Conservation (phyloP, 495 filamentous ascomycete genomes). For the Hypoxylon perforatum region DNA sequence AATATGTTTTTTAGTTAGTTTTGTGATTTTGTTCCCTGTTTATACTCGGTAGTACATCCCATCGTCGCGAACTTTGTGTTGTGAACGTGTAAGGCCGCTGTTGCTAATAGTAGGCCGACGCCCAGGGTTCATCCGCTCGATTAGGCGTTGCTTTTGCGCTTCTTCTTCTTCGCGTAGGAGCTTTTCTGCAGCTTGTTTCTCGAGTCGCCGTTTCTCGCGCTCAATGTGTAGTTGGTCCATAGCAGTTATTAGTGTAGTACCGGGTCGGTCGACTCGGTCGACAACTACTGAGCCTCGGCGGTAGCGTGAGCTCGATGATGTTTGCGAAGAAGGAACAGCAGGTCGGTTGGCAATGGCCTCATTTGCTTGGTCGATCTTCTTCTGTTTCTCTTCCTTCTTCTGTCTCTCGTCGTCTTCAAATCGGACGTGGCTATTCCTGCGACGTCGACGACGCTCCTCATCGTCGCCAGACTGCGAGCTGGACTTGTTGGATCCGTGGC, state of each 20-base stretch:
- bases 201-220: conserved; percentile 27
- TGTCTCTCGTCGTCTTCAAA: conserved; percentile 47
- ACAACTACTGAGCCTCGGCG: conserved; percentile 45
- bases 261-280: conserved; percentile 14
- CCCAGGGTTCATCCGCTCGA: conserved; percentile 34
- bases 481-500: conserved; percentile 42
- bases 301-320: conserved; percentile 26
- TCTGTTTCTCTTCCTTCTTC: conserved; percentile 48
- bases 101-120: conserved; percentile 20
- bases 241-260: conserved; percentile 16
- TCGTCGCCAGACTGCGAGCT: conserved; percentile 41
- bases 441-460: conserved; percentile 38
- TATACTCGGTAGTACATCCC: conserved; percentile 26
- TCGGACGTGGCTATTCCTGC: conserved; percentile 32
- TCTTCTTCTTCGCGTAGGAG: conserved; percentile 38
- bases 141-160: conserved; percentile 39
- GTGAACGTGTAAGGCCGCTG: background rate
- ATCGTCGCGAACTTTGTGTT: conserved; percentile 24
- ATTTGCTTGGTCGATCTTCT: conserved; percentile 51
- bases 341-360: conserved; percentile 45
- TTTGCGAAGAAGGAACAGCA: conserved; percentile 20
- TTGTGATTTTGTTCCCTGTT: conserved; percentile 10
- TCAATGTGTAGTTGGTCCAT: conserved; percentile 42
- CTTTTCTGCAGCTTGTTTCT: conserved; percentile 24
- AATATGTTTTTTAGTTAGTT: conserved; percentile 16